Evolutionary conservation across 495 filamentous ascomycete genomes (phyloP), one percentile per base, ranked within the genome.

Genomic region (Podospora fimiseda): DNA sequence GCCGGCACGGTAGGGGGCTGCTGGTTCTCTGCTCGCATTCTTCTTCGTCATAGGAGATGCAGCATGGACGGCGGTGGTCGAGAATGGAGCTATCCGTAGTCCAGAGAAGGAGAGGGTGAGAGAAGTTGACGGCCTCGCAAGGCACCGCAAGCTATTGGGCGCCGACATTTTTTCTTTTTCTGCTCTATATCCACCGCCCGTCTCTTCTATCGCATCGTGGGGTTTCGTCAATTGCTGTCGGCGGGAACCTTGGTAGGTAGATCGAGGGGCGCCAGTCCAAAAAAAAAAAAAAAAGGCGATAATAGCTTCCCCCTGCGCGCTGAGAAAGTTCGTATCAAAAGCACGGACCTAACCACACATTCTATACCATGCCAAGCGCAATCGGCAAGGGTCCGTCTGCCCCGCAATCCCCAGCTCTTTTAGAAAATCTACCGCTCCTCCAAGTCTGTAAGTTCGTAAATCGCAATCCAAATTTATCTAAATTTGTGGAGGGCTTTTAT

Each of bases 121-220:
- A 63, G 61, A 52, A 62, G 64, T 65, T 64, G 78, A 74, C 69
- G 77, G 70, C 72, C 77, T 66, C 59, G 77, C 73, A 53, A 89
- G 77, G 69, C 84, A 87, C 70, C 81, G 75, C 77, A 82, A 81
- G 74, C 84, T 84, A 57, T 75, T 80, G 47, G 80, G 70, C 55
- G 81, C 84, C 66, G 80, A 82, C 86, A 89, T 89, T 64, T 64
- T 69, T 69, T 67, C 50, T 16, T 47, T 16, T 51, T 21, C 19
- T 58, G 19, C 36, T 51, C 41, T 52, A 38, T 57, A 41, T 61
- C 47, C 45, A 22, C 20, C 15, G 37, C 14, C 15, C 40, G 38
- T 37, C 19, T 40, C 42, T 40, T 57, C 52, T 63, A 63, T 63
- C 53, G 59, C 64, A 67, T 67, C 51, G 50, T 64, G 37, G 42